phyloP scores from a whole-genome alignment of 2,329 filamentous ascomycete species.

The Fulvia fulva region DNA sequence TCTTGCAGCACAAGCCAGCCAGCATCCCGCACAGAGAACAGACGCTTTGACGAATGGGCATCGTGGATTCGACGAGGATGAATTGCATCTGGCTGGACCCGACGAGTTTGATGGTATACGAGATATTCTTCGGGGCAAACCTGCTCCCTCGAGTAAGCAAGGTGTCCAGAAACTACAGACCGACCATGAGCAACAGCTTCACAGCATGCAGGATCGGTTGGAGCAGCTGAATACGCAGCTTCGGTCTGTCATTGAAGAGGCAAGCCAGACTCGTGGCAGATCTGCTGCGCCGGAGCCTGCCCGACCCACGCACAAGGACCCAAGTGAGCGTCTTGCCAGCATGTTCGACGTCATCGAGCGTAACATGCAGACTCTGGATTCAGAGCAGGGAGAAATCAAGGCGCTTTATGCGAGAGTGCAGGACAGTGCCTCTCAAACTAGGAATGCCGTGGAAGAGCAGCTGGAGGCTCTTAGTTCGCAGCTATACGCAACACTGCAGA shows the following conservation, averaged over 20 bases:
- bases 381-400: slow-evolving; percentile 26
- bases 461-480: slow-evolving; percentile 31
- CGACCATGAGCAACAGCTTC: slow-evolving; percentile 30
- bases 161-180: slow-evolving; percentile 21
- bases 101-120: slow-evolving; percentile 54
- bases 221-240: slow-evolving; percentile 33
- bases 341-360: slow-evolving; percentile 26
- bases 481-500: slow-evolving; percentile 36
- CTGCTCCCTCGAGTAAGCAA: slow-evolving; percentile 18
- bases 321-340: slow-evolving; percentile 19
- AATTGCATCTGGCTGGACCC: slow-evolving; percentile 20
- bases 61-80: slow-evolving; percentile 20
- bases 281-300: slow-evolving; percentile 21
- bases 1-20: slow-evolving; percentile 66
- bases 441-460: slow-evolving; percentile 30
- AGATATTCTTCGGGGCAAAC: slow-evolving; percentile 29
- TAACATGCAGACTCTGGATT: slow-evolving; percentile 26
- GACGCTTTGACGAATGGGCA: slow-evolving; percentile 15
- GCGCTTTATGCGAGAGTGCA: slow-evolving; percentile 25
- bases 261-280: slow-evolving; percentile 26
- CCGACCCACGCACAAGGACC: slow-evolving; percentile 9
- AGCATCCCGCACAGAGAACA: slow-evolving; percentile 9
- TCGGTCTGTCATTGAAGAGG: slow-evolving; percentile 29
- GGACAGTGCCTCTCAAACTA: slow-evolving; percentile 21
- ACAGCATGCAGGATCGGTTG: slow-evolving; percentile 28